A percentile compares a stretch with the other conserved stretches of the same genome.
Conservation (phyloP, 2,329 filamentous ascomycete species). For the Teratosphaeriaceae sp. region DNA sequence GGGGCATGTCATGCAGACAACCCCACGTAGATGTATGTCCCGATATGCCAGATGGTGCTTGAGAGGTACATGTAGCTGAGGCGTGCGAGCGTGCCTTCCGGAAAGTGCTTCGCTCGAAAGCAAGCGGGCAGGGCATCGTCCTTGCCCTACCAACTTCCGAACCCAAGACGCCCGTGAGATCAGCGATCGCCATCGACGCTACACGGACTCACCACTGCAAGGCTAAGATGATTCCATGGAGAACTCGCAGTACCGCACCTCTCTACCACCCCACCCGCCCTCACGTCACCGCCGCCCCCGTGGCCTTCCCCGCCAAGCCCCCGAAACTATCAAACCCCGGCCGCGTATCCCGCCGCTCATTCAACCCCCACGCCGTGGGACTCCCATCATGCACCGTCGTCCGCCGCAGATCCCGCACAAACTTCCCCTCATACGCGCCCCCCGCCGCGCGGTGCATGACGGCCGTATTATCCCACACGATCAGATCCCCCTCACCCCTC, state of each 20-base stretch:
- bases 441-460: conserved; percentile 48
- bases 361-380: conserved; percentile 10
- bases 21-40: no score
- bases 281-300: conserved; percentile 1
- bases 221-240: no score
- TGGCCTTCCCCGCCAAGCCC: neutral
- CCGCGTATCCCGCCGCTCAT: conserved; percentile 7
- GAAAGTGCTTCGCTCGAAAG: no score
- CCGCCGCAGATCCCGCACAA: conserved; percentile 7
- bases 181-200: no score
- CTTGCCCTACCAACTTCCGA: no score
- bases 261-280: neutral
- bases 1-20: no score
- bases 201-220: neutral
- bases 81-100: neutral
- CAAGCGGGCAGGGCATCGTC: no score
- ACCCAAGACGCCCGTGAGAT: no score
- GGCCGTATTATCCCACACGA: conserved; percentile 55
- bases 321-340: conserved; percentile 8
- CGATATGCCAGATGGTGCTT: no score
- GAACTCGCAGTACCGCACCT: neutral
- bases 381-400: conserved; percentile 10
- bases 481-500: conserved; percentile 43
- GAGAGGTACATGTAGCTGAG: no score
- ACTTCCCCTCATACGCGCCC: conserved; percentile 41